Evolutionary conservation across 495 filamentous ascomycete genomes (phyloP).

Genomic region (Rhizodiscina lignyota): DNA sequence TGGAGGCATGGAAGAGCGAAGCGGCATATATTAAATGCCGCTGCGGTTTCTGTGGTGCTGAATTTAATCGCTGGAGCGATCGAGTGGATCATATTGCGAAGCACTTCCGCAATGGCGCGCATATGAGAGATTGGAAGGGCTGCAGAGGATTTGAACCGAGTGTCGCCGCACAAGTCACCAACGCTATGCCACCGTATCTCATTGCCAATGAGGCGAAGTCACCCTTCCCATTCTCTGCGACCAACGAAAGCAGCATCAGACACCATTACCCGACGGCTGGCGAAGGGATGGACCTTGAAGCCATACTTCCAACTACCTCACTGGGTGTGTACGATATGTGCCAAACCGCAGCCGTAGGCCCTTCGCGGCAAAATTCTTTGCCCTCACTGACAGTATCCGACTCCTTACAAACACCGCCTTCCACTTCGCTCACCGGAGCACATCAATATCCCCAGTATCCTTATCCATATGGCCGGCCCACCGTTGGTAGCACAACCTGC

Average conservation of each 20-base stretch:
- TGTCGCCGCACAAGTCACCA: slow-evolving; percentile 21
- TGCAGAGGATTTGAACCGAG: slow-evolving; percentile 21
- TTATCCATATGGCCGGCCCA: background rate
- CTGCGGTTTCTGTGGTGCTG: slow-evolving; percentile 23
- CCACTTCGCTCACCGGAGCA: background rate
- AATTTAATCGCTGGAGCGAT: slow-evolving; percentile 22
- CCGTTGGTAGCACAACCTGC: slow-evolving; percentile 13
- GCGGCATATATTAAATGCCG: slow-evolving; percentile 18
- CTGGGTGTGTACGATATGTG: slow-evolving; percentile 1
- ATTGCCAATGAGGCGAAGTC: slow-evolving; percentile 20
- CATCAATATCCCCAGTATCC: background rate
- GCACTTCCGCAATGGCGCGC: slow-evolving; percentile 23
- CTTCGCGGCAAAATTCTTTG: background rate
- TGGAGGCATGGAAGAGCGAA: slow-evolving; percentile 49
- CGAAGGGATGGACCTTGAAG: slow-evolving; percentile 6
- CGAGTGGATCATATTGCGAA: slow-evolving; percentile 22
- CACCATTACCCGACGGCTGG: background rate
- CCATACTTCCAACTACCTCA: slow-evolving; percentile 3
- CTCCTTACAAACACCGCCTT: background rate
- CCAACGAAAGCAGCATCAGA: slow-evolving; percentile 12
- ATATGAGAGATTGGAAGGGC: slow-evolving; percentile 25
- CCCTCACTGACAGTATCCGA: background rate
- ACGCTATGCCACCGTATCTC: slow-evolving; percentile 26
- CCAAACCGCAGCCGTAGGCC: no score
- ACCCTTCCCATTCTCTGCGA: slow-evolving; percentile 22